Conservation (phyloP, 2,329 filamentous ascomycete species). For the Aspergillus sp. region DNA sequence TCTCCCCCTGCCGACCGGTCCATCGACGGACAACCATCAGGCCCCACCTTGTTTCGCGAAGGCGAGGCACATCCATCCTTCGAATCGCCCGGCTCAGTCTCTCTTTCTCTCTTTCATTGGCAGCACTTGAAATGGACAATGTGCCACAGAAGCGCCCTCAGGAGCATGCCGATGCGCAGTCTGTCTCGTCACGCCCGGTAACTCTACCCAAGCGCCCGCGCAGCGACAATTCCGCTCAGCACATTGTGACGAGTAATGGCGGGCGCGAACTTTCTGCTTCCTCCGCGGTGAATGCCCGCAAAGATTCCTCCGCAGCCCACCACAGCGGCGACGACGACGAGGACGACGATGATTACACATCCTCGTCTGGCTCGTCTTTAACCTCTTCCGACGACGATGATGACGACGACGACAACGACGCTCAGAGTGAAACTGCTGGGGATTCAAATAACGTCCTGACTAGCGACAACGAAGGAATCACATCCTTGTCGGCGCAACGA, state of each 20-base stretch:
- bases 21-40: background rate
- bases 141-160: conserved; percentile 17
- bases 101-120: conserved; percentile 11
- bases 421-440: conserved; percentile 11
- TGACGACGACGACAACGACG: conserved; percentile 26
- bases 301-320: background rate
- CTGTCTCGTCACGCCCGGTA: background rate
- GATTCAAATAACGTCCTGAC: background rate
- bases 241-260: background rate
- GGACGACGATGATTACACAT: conserved; percentile 24
- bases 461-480: conserved; percentile 19
- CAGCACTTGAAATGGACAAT: conserved; percentile 16
- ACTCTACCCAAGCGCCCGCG: conserved; percentile 10
- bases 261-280: conserved; percentile 5
- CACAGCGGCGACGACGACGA: conserved; percentile 12
- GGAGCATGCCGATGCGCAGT: conserved; percentile 8
- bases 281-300: conserved; percentile 6
- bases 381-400: conserved; percentile 22
- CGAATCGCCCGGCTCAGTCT: background rate
- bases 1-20: background rate
- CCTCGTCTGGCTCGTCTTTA: conserved; percentile 20
- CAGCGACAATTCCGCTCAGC: background rate
- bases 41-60: conserved; percentile 8
- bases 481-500: conserved; percentile 28
- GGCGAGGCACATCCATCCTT: conserved; percentile 4